phyloP scores from a whole-genome alignment of 2,329 filamentous ascomycete genomes.

The Fusarium nurragi region DNA sequence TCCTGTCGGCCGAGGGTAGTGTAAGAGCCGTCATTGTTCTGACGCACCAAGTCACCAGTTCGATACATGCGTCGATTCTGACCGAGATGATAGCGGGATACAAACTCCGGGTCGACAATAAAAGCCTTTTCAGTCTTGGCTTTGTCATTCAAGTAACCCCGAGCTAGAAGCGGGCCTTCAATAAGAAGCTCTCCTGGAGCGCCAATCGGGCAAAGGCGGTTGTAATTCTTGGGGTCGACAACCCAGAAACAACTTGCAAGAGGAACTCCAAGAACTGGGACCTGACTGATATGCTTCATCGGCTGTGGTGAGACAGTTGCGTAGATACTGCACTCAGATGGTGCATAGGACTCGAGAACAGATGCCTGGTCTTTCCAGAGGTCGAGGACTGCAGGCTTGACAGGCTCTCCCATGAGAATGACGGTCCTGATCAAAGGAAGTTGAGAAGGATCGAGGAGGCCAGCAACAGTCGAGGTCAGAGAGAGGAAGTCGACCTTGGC shows the following conservation, averaged over 20 bases:
- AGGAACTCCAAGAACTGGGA: neutral
- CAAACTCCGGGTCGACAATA: neutral
- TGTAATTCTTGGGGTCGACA: neutral
- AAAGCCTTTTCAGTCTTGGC: neutral
- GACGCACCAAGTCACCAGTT: conserved; percentile 1
- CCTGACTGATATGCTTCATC: neutral
- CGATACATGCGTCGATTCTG: conserved; percentile 2
- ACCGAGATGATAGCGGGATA: too few species aligned
- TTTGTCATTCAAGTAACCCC: neutral
- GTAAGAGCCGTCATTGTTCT: neutral
- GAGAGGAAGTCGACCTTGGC: neutral
- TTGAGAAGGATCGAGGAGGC: too few species aligned
- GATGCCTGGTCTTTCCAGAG: neutral
- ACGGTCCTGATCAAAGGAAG: too few species aligned
- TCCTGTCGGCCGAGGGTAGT: neutral
- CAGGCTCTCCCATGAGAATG: conserved; percentile 1
- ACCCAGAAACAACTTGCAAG: neutral
- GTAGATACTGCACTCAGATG: conserved; percentile 3
- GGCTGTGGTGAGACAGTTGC: too few species aligned
- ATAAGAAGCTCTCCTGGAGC: conserved; percentile 3
- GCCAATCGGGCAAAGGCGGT: neutral
- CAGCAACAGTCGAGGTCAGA: conserved; percentile 4
- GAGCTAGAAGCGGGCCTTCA: conserved; percentile 1
- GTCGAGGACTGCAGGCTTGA: neutral
- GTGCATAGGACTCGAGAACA: neutral